Conservation (phyloP, 129 eudicot genomes). For the Helianthus annuus region HanXRQr2.0-SUNRISE NC_035442.2:154760221-154760720, state of each 20-base stretch:
- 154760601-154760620: neutral
- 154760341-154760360: no score
- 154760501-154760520: slow-evolving; percentile 85
- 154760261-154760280: no score
- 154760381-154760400: no score
- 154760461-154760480: slow-evolving; percentile 74
- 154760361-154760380: no score
- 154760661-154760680: slow-evolving; percentile 85
- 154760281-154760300: no score
- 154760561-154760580: slow-evolving; percentile 63
- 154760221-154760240: no score
- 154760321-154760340: no score
- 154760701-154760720: slow-evolving; percentile 62
- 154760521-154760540: slow-evolving; percentile 75
- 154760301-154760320: no score
- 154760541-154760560: slow-evolving; percentile 37
- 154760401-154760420: neutral
- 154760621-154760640: slow-evolving; percentile 65
- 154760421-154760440: neutral
- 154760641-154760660: slow-evolving; percentile 78
- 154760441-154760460: neutral
- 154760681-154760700: slow-evolving; percentile 94
- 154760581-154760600: slow-evolving; percentile 12
- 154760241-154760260: no score
- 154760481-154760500: slow-evolving; percentile 70